These are phyloP conservation scores for Jackrogersella multiformis DNA, from an alignment of 495 filamentous ascomycete genomes.

Conservation along the genomic window DNA sequence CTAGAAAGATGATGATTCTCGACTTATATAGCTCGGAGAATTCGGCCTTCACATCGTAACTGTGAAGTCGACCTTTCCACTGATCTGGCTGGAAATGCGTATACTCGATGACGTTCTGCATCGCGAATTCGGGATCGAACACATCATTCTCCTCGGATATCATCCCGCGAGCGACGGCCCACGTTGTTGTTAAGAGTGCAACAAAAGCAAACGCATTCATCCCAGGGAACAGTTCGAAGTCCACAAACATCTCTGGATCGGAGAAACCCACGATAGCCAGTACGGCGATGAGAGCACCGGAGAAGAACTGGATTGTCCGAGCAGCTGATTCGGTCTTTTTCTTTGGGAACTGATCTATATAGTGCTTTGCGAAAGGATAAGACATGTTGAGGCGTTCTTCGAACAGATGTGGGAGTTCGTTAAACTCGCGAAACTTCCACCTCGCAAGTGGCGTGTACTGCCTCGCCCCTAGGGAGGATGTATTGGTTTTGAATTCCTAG, in stretches of 20 bases:
- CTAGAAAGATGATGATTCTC: slow-evolving; percentile 88
- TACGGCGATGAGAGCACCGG: slow-evolving; percentile 84
- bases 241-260: slow-evolving; percentile 89
- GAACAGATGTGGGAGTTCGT: slow-evolving; percentile 93
- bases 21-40: slow-evolving; percentile 89
- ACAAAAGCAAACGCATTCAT: slow-evolving; percentile 49
- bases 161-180: slow-evolving; percentile 79
- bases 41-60: slow-evolving; percentile 81
- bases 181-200: slow-evolving; percentile 66
- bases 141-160: slow-evolving; percentile 88
- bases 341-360: slow-evolving; percentile 96
- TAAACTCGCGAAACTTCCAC: slow-evolving; percentile 99
- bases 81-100: slow-evolving; percentile 89
- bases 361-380: slow-evolving; percentile 88
- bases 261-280: slow-evolving; percentile 80
- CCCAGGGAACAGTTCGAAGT: slow-evolving; percentile 84
- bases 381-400: slow-evolving; percentile 91
- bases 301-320: slow-evolving; percentile 84
- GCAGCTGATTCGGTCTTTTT: slow-evolving; percentile 86
- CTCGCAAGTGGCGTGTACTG: slow-evolving; percentile 93
- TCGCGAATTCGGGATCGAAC: slow-evolving; percentile 89
- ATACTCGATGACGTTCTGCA: slow-evolving; percentile 86
- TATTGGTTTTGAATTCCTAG: slow-evolving; percentile 91
- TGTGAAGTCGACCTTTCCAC: slow-evolving; percentile 90
- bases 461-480: slow-evolving; percentile 77